phyloP scores from a whole-genome alignment of 306 rosid species.

The Vigna hirtella region DNA sequence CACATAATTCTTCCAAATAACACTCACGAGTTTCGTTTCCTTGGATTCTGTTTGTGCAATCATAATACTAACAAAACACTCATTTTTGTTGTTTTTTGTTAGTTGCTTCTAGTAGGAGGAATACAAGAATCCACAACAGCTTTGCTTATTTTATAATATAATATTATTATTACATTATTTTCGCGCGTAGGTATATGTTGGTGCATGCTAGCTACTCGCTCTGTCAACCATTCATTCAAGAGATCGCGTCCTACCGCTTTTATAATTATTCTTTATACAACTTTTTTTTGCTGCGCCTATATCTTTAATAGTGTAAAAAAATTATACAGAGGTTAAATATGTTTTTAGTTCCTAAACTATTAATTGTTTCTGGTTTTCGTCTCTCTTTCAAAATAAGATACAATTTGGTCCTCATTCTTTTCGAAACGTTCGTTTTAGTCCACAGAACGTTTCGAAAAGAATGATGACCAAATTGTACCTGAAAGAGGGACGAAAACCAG shows the following conservation, averaged over 20 bases:
- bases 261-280: background rate
- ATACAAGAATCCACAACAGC: background rate
- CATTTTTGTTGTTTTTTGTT: background rate
- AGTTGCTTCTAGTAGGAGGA: background rate
- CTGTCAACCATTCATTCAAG: background rate
- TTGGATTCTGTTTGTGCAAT: background rate
- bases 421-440: no score
- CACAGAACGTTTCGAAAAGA: no score
- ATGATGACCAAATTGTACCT: no score
- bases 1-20: conserved; percentile 19
- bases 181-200: background rate
- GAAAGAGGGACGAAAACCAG: no score
- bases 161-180: background rate
- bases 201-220: background rate
- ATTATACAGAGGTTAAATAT: no score
- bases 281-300: background rate
- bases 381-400: no score
- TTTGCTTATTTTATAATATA: background rate
- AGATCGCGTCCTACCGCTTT: background rate
- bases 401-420: no score
- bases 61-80: background rate
- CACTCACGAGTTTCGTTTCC: conserved; percentile 1
- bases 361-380: no score
- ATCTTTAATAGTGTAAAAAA: no score
- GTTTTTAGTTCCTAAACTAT: no score